phyloP scores from a whole-genome alignment of 1,284 basidiomycete genomes.

The Apiotrichum montevideense region DNA sequence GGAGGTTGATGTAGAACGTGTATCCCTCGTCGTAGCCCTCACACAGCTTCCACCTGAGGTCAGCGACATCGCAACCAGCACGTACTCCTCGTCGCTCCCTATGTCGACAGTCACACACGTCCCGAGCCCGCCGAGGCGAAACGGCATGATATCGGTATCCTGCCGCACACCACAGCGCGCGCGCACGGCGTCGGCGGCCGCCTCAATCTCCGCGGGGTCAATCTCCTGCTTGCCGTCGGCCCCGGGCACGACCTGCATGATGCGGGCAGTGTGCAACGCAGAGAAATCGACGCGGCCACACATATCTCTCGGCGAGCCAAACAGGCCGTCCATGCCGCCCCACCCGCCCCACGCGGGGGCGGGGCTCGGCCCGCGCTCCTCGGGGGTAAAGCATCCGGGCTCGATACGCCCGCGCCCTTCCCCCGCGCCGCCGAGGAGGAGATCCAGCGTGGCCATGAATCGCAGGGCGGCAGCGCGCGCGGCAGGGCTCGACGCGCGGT shows the following conservation, averaged over 20 bases:
- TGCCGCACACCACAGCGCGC: neutral
- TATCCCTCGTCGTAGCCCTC: neutral
- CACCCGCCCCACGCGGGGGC: neutral
- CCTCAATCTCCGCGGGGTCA: neutral
- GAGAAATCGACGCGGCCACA: neutral
- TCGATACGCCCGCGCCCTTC: neutral
- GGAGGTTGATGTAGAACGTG: neutral
- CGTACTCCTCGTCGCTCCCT: neutral
- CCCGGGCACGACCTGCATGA: neutral
- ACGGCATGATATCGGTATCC: neutral
- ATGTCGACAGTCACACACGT: neutral
- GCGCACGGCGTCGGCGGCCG: neutral
- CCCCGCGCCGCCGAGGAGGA: neutral
- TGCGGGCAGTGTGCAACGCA: neutral
- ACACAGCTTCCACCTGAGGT: neutral
- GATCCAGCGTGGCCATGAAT: slow-evolving; percentile 3
- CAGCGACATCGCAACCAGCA: neutral
- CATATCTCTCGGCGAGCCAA: neutral
- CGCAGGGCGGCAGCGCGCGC: slow-evolving; percentile 2
- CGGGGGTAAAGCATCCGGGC: neutral
- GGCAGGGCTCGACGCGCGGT: neutral
- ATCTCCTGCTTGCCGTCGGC: neutral
- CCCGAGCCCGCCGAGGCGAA: neutral
- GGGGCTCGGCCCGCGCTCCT: neutral
- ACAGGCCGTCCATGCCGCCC: neutral